Conservation (phyloP, 768 basidiomycete genomes). For the Cubamyces sp. region DNA sequence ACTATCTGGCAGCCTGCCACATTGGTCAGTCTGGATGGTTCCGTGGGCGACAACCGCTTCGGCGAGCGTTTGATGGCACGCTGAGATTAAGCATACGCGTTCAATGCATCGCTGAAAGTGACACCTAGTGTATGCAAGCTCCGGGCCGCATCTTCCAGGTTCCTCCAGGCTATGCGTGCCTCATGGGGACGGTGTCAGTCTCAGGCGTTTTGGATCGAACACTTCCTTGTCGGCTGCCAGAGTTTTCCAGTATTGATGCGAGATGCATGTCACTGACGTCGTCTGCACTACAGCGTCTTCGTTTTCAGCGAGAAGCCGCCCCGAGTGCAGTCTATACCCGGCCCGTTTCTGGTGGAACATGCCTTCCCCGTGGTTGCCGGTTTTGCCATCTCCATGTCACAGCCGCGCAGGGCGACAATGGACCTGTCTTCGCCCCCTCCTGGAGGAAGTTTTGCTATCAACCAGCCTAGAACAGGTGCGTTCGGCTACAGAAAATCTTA, state of each 20-base stretch:
- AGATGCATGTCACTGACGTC: background rate
- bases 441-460: slow-evolving; percentile 24
- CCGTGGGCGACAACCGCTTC: too few relatives aligned
- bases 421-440: slow-evolving; percentile 38
- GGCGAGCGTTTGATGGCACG: too few relatives aligned
- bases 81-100: too few relatives aligned
- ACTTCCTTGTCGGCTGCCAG: background rate
- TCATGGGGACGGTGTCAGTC: too few relatives aligned
- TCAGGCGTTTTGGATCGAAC: too few relatives aligned
- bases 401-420: slow-evolving; percentile 47
- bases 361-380: slow-evolving; percentile 60
- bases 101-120: too few relatives aligned
- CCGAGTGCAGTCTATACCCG: slow-evolving; percentile 24
- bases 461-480: slow-evolving; percentile 49
- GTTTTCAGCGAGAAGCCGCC: slow-evolving; percentile 45
- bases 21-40: too few relatives aligned
- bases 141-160: too few relatives aligned
- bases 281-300: slow-evolving; percentile 44
- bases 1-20: too few relatives aligned
- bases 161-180: too few relatives aligned
- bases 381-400: slow-evolving; percentile 61
- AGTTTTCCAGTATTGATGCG: too few relatives aligned
- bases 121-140: too few relatives aligned
- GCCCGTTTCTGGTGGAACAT: slow-evolving; percentile 49
- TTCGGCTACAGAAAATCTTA: background rate